phyloP scores from a whole-genome alignment of 2,329 filamentous ascomycete species.

The Ceratocystiopsis minuta region DNA sequence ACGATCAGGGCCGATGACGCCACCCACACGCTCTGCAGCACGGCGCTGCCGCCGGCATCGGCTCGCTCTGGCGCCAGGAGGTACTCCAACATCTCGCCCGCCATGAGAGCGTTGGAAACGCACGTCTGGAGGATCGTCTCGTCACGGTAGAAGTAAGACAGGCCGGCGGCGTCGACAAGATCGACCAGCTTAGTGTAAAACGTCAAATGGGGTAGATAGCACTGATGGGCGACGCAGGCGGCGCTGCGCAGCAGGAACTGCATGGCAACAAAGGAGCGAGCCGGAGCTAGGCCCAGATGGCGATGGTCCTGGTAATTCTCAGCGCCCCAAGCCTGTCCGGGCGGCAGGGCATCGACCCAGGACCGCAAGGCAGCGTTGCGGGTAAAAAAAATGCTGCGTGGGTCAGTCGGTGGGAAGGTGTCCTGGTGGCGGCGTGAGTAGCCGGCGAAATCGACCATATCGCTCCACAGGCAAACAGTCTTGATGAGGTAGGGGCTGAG shows the following conservation, averaged over 20 bases:
- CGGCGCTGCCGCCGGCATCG: background rate
- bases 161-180: constrained; percentile 10
- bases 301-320: constrained; percentile 7
- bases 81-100: constrained; percentile 8
- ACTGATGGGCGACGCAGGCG: constrained; percentile 11
- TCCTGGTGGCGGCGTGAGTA: constrained; percentile 5
- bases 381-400: constrained; percentile 1
- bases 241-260: constrained; percentile 11
- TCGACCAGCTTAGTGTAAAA: constrained; percentile 9
- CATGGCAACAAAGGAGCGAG: constrained; percentile 9
- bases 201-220: constrained; percentile 11
- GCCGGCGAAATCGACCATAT: constrained; percentile 6
- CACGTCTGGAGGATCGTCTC: constrained; percentile 7
- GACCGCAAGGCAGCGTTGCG: constrained; percentile 3
- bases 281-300: constrained; percentile 6
- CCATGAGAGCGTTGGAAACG: constrained; percentile 9
- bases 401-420: constrained; percentile 6
- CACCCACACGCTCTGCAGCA: constrained; percentile 10
- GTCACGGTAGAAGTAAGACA: constrained; percentile 10
- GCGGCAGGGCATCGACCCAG: constrained; percentile 7
- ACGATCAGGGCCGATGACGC: constrained; percentile 8
- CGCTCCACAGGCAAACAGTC: constrained; percentile 8
- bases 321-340: constrained; percentile 7
- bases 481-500: constrained; percentile 8
- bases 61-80: background rate